Percentiles rank a stretch among this genome's conserved stretches.
Conservation (phyloP, 129 eudicot species). For the Erigeron canadensis region DNA sequence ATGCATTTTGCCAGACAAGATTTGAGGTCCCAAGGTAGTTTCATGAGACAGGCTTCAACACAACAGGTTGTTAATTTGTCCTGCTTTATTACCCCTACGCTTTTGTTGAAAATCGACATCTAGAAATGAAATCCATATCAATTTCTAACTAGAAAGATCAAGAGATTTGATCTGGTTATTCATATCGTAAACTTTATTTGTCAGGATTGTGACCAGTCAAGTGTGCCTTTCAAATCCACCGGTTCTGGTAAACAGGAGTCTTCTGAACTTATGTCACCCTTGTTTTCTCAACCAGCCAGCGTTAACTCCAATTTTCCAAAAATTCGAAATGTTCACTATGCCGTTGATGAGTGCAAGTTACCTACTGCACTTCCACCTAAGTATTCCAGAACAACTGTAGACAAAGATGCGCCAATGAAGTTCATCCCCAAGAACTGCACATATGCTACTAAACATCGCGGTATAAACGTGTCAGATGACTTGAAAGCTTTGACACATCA, state of each 20-base stretch:
- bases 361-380: constrained; percentile 32
- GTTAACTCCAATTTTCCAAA: constrained; percentile 23
- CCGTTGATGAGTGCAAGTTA: neutral
- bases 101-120: neutral
- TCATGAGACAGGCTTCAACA: constrained; percentile 35
- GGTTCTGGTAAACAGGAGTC: constrained; percentile 11
- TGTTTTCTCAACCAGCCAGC: constrained; percentile 38
- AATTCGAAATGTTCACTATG: constrained; percentile 29
- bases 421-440: constrained; percentile 11
- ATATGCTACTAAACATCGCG: constrained; percentile 17
- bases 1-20: constrained; percentile 41
- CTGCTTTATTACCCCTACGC: neutral
- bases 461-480: constrained; percentile 21
- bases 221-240: constrained; percentile 19
- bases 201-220: constrained; percentile 26
- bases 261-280: constrained; percentile 32
- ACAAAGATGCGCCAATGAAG: constrained; percentile 17
- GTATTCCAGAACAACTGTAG: constrained; percentile 23
- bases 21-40: constrained; percentile 36
- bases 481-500: constrained; percentile 5
- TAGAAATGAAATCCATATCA: neutral
- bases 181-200: neutral
- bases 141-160: neutral
- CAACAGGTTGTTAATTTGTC: constrained; percentile 14
- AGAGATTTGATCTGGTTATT: neutral